These are phyloP conservation scores for Corymbia citriodora DNA, from an alignment of 441 rosid species.

Conservation along the genomic window DNA sequence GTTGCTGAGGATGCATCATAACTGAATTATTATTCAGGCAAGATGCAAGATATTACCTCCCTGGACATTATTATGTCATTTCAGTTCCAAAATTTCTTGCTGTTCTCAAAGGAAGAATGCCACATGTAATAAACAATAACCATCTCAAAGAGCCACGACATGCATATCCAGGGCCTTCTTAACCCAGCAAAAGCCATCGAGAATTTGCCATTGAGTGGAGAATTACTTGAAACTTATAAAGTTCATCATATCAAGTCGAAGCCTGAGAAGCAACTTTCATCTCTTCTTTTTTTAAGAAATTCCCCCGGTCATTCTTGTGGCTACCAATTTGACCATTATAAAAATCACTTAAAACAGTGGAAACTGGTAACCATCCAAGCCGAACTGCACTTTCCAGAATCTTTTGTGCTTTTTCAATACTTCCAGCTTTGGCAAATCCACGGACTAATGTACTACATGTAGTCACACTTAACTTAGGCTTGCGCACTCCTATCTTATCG, in stretches of 20 bases:
- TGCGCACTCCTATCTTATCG: constrained; percentile 30
- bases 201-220: background rate
- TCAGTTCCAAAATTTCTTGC: background rate
- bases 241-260: background rate
- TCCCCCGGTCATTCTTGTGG: background rate
- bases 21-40: background rate
- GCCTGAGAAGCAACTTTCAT: background rate
- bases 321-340: background rate
- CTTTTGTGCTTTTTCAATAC: constrained; percentile 35
- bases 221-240: background rate
- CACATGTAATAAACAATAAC: background rate
- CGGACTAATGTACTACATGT: constrained; percentile 40
- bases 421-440: constrained; percentile 38
- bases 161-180: background rate
- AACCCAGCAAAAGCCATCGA: background rate
- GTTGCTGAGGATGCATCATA: background rate
- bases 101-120: background rate
- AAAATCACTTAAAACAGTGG: constrained; percentile 25
- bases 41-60: background rate
- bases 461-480: constrained; percentile 33
- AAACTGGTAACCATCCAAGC: constrained; percentile 45
- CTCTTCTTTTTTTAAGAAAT: background rate
- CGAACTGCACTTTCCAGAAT: constrained; percentile 44
- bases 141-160: background rate
- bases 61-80: background rate